phyloP scores from a whole-genome alignment of 2,329 filamentous ascomycete species.

The Fusarium nodosum region DNA sequence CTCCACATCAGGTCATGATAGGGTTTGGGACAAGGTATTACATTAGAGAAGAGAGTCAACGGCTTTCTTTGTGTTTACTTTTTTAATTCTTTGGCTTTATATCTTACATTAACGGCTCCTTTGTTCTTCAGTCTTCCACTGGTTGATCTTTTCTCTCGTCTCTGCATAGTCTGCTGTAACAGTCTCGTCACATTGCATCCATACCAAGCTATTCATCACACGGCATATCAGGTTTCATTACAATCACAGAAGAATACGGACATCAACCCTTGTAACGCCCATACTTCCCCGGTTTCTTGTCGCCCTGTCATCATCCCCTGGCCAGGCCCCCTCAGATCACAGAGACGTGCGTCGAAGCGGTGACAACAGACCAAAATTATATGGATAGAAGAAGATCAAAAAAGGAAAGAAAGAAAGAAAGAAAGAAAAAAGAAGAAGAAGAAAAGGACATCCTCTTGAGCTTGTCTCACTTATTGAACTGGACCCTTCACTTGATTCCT shows the following conservation, averaged over 20 bases:
- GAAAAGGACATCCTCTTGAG: conserved; percentile 15
- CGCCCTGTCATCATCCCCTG: conserved; percentile 37
- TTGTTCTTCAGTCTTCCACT: not conserved
- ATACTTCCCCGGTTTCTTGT: conserved; percentile 37
- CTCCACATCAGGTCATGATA: not conserved
- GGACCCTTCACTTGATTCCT: not conserved
- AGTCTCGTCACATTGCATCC: conserved; percentile 10
- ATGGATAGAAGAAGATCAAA: conserved; percentile 17
- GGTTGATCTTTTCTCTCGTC: not conserved
- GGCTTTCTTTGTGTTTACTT: not conserved
- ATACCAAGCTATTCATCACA: conserved; percentile 26
- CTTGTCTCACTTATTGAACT: not conserved
- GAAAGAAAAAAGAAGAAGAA: conserved; percentile 16
- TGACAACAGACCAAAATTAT: conserved; percentile 36
- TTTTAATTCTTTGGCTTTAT: not conserved
- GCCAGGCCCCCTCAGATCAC: conserved; percentile 31
- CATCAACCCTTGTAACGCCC: conserved; percentile 18
- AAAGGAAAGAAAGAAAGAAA: conserved; percentile 5
- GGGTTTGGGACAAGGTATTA: not conserved
- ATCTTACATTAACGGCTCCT: not conserved
- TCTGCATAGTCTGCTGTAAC: not conserved
- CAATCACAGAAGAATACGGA: not conserved
- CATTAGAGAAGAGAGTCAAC: not conserved
- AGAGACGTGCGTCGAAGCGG: conserved; percentile 41
- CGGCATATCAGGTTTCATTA: conserved; percentile 6